Evolutionary conservation across 75 land plant species (phyloP), one percentile per base, ranked within the genome.

Genomic region (Pinus tabuliformis): DNA sequence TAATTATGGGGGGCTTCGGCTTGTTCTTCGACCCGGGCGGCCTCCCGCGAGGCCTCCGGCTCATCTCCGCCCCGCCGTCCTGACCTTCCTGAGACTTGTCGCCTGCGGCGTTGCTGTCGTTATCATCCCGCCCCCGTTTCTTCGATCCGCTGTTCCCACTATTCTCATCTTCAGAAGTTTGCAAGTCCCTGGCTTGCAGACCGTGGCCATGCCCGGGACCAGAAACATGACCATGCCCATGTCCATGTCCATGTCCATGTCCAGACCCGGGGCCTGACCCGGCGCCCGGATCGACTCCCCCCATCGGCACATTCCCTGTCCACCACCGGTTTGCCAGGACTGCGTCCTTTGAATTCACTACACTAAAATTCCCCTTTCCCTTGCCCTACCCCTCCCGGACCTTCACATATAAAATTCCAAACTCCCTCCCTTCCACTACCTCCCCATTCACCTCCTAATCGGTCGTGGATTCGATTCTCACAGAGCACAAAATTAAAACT

Each of bases 1-100:
- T 83, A 62, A 88, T 88, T 42, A 90, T 86, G 16, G 92, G 92
- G 2, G 92, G 92, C 78, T 90, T 90, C 0, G 90, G 87, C 28
- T 80, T 79, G 76, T 82, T 87, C 54, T 49, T 49, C 9, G 54
- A 49, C 2, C 54, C 54, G 11, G 54, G 54, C 54, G 54, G 54
- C 11, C 54, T 49, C 54, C 54, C 54, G 3, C 54, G 54, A 49
- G 54, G 54, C 54, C 54, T 49, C 12, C 54, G 54, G 12, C 54
- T 49, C 54, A 49, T 28, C 2, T 65, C 78, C n/a, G 28, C 56
- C 12, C 54, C 54, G 13, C 12, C 54, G 12, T 49, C 54, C 54
- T 9, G 12, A 49, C 54, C 54, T 49, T 49, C 54, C 54, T 49
- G 54, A 49, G 54, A 49, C 54, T 49, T 49, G 12, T 0, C 26